Evolutionary conservation across 2,329 filamentous ascomycete species (phyloP), one percentile per base, ranked within the genome.

Genomic region (Penicillium janthinellum): DNA sequence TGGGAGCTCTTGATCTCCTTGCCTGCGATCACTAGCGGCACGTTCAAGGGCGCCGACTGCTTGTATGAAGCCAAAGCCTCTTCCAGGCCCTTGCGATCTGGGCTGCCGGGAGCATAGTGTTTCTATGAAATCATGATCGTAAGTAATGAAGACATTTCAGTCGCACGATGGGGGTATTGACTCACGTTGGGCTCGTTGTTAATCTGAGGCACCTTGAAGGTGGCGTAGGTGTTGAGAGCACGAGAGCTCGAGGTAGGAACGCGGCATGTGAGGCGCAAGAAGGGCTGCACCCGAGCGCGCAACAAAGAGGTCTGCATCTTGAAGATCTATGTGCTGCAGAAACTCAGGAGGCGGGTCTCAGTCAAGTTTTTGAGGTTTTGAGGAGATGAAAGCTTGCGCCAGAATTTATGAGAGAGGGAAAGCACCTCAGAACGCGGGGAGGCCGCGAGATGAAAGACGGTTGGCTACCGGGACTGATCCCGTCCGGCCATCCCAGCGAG

Each of bases 141-240:
- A 52, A 38, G 51, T 20, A 17, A 17, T 20, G 37, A 2, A n/a
- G 4, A 10, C 37, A 31, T 31, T 31, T 31, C 31, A 31, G 31
- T 10, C 31, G 8, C 31, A 31, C 8, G 31, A 31, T 31, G 7
- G 31, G 31, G 31, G 7, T 31, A 31, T 31, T 31, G 28, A 62
- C 91, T 77, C 78, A 96, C 93, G 76, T 97, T 99, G n/a, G 92
- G 92, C 81, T 99, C 95, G 75, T 99, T 99, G 74, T 86, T 82
- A 69, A 97, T 86, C 64, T 88, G 88, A 52, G 95, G 95, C 54
- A 93, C 86, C 82, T 91, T 94, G 85, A 97, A 98, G 62, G 87
- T 84, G 52, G 92, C 93, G 64, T 96, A 82, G 7, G 87, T 89
- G 88, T 71, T 69, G 47, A 75, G 68, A 22, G 67, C 62, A 44